A percentile compares a stretch with the other conserved stretches of the same genome.
These are phyloP conservation scores for Yamadazyma conglobata DNA, from an alignment of 1,139 yeast genomes.

Conservation along the genomic window DNA sequence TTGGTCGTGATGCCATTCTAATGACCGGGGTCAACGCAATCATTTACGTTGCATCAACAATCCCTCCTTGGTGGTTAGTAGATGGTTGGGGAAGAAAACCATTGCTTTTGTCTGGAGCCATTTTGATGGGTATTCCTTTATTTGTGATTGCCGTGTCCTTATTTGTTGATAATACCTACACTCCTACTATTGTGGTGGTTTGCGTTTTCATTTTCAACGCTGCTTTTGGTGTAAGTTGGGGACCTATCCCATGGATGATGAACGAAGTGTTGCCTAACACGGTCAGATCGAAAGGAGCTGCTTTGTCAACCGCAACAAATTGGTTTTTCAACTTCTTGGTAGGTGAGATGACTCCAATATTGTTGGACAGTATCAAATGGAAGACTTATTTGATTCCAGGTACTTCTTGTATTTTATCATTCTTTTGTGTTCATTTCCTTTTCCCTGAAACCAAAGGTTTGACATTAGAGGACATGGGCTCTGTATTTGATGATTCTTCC, in stretches of 20 bases:
- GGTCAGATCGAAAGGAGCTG: conserved; percentile 91
- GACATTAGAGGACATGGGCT: conserved; percentile 52
- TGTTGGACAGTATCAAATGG: conserved; percentile 77
- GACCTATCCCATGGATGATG: conserved; percentile 93
- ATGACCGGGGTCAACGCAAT: conserved; percentile 91
- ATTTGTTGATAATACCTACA: conserved; percentile 52
- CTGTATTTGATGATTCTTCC: conserved; percentile 46
- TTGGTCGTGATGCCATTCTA: conserved; percentile 78
- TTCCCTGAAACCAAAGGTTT: conserved; percentile 58
- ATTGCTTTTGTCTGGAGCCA: conserved; percentile 70
- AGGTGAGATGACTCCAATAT: conserved; percentile 85
- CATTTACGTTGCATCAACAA: conserved; percentile 68
- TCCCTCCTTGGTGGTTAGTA: conserved; percentile 89
- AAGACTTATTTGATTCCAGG: conserved; percentile 80
- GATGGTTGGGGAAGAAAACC: conserved; percentile 92
- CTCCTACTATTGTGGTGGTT: conserved; percentile 70
- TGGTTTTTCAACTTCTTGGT: conserved; percentile 95
- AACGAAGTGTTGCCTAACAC: conserved; percentile 85
- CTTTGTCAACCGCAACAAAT: conserved; percentile 85
- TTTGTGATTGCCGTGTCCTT: conserved; percentile 65
- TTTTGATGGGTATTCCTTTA: conserved; percentile 73
- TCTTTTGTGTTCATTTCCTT: conserved; percentile 48
- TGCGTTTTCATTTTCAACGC: conserved; percentile 80
- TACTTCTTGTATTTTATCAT: conserved; percentile 65
- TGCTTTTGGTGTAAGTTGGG: conserved; percentile 87